Evolutionary conservation across 2,329 filamentous ascomycete species (phyloP).

Genomic region (Herpotrichia juniperi): DNA sequence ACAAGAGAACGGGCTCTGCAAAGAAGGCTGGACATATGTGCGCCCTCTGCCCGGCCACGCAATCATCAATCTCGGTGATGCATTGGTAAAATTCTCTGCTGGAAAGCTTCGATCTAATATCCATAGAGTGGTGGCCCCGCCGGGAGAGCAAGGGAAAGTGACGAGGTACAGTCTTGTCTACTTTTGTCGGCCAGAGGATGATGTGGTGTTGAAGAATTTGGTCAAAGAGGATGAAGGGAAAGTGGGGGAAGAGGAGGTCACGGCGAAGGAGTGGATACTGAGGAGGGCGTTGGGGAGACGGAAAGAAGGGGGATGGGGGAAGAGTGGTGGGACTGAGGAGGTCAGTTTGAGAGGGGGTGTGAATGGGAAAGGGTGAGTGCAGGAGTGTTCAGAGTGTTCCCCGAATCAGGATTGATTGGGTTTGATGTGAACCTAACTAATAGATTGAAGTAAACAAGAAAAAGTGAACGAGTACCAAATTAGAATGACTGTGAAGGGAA

Average conservation of each 20-base stretch:
- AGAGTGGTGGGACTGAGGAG: slow-evolving; percentile 42
- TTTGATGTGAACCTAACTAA: too few relatives aligned
- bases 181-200: slow-evolving; percentile 56
- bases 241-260: slow-evolving; percentile 40
- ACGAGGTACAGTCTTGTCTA: slow-evolving; percentile 60
- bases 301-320: slow-evolving; percentile 36
- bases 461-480: too few relatives aligned
- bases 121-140: slow-evolving; percentile 58
- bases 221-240: slow-evolving; percentile 30
- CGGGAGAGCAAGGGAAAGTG: slow-evolving; percentile 49
- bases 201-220: slow-evolving; percentile 32
- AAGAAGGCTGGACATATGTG: slow-evolving; percentile 58
- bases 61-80: slow-evolving; percentile 57
- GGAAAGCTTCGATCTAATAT: slow-evolving; percentile 49
- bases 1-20: slow-evolving; percentile 25
- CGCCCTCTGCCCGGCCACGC: slow-evolving; percentile 56
- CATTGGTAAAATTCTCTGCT: slow-evolving; percentile 53
- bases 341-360: slow-evolving; percentile 5
- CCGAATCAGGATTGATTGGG: too few relatives aligned
- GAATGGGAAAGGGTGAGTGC: neutral
- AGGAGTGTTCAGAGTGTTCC: too few relatives aligned
- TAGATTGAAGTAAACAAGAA: too few relatives aligned
- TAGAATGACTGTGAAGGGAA: too few relatives aligned
- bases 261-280: slow-evolving; percentile 52
- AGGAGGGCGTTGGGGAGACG: slow-evolving; percentile 47